Percentiles rank a stretch among this genome's conserved stretches.
Conservation (phyloP, 768 basidiomycete species). For the Leucosporidium yakuticum region DNA sequence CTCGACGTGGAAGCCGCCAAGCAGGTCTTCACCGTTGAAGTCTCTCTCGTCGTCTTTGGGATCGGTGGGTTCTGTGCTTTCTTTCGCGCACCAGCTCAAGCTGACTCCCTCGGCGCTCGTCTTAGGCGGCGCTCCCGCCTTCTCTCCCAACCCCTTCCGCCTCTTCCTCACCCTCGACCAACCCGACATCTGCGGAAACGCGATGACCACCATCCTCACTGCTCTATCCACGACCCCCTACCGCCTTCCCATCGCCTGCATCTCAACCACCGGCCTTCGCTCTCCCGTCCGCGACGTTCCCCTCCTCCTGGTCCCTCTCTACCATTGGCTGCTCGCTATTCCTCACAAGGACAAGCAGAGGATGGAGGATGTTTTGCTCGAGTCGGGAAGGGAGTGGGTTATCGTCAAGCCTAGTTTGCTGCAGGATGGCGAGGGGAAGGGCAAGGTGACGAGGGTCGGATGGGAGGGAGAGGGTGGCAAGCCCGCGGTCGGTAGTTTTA, state of each 20-base stretch:
- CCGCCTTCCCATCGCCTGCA: neutral
- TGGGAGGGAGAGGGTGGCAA: neutral
- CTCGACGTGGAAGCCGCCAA: neutral
- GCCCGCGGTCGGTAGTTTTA: neutral
- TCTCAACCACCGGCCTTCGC: neutral
- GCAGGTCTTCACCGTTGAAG: neutral
- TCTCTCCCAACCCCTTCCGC: neutral
- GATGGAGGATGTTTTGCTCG: neutral
- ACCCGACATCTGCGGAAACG: neutral
- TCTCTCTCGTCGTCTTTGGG: neutral
- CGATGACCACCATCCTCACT: neutral
- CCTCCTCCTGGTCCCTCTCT: neutral
- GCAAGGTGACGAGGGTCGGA: neutral
- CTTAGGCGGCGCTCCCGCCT: neutral
- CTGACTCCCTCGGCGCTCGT: too few species aligned
- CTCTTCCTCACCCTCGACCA: conserved; percentile 4
- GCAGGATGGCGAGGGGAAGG: neutral
- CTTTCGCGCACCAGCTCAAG: neutral
- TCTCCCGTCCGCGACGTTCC: neutral
- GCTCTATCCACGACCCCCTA: neutral
- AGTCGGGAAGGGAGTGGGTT: neutral
- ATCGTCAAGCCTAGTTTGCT: neutral
- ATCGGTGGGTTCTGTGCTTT: neutral
- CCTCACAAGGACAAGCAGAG: conserved; percentile 1
- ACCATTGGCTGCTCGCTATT: neutral